A percentile compares a stretch with the other conserved stretches of the same genome.
phyloP scores from a whole-genome alignment of 2,329 filamentous ascomycete species.

The Fusarium globosum region DNA sequence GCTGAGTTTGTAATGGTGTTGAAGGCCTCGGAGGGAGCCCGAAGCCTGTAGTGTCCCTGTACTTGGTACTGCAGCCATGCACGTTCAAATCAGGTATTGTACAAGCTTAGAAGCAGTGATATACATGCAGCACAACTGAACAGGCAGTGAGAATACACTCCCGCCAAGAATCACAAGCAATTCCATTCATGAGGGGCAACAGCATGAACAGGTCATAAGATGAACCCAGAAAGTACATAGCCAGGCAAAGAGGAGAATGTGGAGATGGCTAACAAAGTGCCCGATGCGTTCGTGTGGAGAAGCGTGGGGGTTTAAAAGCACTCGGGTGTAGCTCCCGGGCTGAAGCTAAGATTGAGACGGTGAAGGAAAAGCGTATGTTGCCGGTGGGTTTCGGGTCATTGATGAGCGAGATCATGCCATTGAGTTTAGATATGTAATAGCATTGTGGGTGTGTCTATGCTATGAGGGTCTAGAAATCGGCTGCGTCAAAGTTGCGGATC shows the following conservation, averaged over 20 bases:
- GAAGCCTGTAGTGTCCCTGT: not conserved
- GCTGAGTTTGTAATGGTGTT: conserved; percentile 27
- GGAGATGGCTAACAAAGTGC: conserved; percentile 11
- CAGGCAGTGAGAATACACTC: not conserved
- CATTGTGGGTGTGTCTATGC: not conserved
- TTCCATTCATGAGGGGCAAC: not conserved
- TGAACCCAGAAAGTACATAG: not conserved
- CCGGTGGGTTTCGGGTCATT: not conserved
- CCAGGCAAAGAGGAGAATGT: conserved; percentile 17
- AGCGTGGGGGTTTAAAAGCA: conserved; percentile 17
- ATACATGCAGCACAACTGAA: not conserved
- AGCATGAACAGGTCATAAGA: conserved; percentile 1
- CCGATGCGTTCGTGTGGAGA: conserved; percentile 16
- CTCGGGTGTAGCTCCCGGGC: not conserved
- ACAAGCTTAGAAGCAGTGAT: not conserved
- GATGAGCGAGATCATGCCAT: not conserved
- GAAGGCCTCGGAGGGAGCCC: not conserved
- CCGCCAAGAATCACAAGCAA: not conserved
- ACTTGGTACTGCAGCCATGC: not conserved
- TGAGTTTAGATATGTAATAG: not conserved
- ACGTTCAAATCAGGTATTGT: not conserved
- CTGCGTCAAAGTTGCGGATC: conserved; percentile 58
- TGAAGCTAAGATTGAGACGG: conserved; percentile 3
- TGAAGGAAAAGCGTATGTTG: conserved; percentile 1
- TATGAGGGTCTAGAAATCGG: conserved; percentile 38